Evolutionary conservation across 176 grass and related monocot genomes (phyloP), one percentile per base, ranked within the genome.

Genomic region (Zea luxurians): DNA sequence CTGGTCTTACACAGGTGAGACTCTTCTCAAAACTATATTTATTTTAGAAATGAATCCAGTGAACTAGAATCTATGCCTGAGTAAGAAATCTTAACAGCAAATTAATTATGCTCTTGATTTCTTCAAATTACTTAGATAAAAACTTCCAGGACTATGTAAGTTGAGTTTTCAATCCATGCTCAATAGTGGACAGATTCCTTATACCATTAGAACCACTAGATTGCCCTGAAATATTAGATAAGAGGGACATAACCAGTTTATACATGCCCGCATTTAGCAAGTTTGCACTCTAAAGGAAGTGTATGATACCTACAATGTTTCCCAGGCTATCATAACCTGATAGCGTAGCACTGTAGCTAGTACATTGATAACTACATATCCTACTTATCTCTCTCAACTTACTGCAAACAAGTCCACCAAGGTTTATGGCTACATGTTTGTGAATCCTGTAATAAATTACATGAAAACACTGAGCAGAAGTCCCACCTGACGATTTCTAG

Each of bases 31-130:
- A 50, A 71, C 20, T 10, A 65, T 5, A 64, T 27, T 60, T 0
- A 66, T 67, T 82, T 69, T 27, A 43, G 12, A 63, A 12, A 15
- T 71, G 36, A 5, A 78, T n/a, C 46, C 5, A 84, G 3, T 6
- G n/a, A 49, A 60, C 7, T 49, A 47, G 38, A 7, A 21, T 48
- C 43, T 60, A 70, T 3, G 21, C 10, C 57, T 34, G 38, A 73
- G 20, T 55, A 13, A 47, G 3, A 10, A 73, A 9, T 79, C 20
- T 55, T 64, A 44, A 36, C 3, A 5, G 4, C 16, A 5, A 36
- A 16, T 2, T 7, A 73, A 66, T 21, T 63, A 54, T 45, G 6
- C 1, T 37, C 41, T 4, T 70, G 0, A 42, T 46, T 69, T 58
- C 38, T 12, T 70, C 20, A 41, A 57, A 35, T 65, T 59, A 7